Percentiles rank a stretch among this genome's conserved stretches.
Conservation (phyloP, 1,139 yeast species). For the Candida glucosophila region DNA sequence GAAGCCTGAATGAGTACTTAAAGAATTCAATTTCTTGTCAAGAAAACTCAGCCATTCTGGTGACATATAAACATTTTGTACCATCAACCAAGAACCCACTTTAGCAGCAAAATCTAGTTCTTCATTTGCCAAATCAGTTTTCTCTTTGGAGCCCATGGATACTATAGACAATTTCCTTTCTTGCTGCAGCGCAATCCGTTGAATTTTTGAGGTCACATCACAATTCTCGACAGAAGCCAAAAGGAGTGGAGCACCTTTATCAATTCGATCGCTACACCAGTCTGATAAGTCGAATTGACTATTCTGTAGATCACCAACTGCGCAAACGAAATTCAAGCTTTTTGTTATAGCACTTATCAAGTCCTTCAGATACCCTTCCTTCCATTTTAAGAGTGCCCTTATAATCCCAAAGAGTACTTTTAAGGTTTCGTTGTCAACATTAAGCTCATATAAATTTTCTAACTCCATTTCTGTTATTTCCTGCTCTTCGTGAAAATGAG, state of each 20-base stretch:
- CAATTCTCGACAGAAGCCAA: conserved; percentile 54
- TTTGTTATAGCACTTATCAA: no score
- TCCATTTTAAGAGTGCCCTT: conserved; percentile 9
- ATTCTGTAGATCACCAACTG: conserved; percentile 13
- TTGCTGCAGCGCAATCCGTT: conserved; percentile 26
- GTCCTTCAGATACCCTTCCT: no score
- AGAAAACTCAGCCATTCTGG: conserved; percentile 51
- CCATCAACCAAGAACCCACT: conserved; percentile 56
- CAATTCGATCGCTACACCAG: conserved; percentile 9
- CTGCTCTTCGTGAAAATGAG: not conserved
- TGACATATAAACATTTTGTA: conserved; percentile 76
- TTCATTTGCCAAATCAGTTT: conserved; percentile 45
- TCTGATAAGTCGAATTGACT: conserved; percentile 17
- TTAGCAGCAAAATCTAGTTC: conserved; percentile 39
- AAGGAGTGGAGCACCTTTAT: conserved; percentile 30
- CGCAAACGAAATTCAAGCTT: conserved; percentile 8
- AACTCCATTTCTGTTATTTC: not conserved
- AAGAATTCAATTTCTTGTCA: conserved; percentile 33
- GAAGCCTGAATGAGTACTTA: conserved; percentile 20
- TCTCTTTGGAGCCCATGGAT: conserved; percentile 75
- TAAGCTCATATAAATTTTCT: conserved; percentile 3
- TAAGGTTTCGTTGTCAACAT: conserved; percentile 14
- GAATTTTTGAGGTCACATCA: conserved; percentile 58
- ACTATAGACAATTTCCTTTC: conserved; percentile 30
- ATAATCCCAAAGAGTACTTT: conserved; percentile 8